These are phyloP conservation scores for Ceratocystis smalleyi DNA, from an alignment of 2,329 filamentous ascomycete species.

Conservation along the genomic window DNA sequence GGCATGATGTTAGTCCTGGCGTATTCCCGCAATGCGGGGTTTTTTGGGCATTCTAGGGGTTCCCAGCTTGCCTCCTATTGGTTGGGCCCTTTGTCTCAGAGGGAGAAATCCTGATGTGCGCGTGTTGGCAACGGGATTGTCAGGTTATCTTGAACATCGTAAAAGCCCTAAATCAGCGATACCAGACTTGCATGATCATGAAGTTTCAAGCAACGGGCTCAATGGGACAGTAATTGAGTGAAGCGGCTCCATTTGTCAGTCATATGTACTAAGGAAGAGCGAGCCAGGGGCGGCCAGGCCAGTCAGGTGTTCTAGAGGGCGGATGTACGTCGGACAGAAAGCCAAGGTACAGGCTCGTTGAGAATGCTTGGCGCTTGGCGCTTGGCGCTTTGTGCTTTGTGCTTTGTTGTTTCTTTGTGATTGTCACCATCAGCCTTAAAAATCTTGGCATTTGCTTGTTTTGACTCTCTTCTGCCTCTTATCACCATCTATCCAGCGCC, in stretches of 20 bases:
- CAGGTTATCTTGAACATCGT: neutral
- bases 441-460: slow-evolving; percentile 1
- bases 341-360: neutral
- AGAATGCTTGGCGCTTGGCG: neutral
- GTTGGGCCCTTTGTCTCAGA: neutral
- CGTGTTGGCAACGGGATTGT: neutral
- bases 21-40: neutral
- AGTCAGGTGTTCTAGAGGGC: neutral
- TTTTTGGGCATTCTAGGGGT: neutral
- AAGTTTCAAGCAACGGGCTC: neutral
- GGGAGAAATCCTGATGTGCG: neutral
- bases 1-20: neutral
- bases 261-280: neutral
- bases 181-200: neutral
- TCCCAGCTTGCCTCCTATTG: neutral
- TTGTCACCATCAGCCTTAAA: neutral
- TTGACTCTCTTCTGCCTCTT: neutral
- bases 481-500: neutral
- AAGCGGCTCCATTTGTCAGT: neutral
- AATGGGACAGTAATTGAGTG: neutral
- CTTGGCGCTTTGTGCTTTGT: neutral
- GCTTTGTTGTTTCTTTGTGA: neutral
- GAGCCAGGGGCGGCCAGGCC: neutral
- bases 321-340: neutral
- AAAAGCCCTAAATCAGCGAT: neutral